A percentile compares a stretch with the other conserved stretches of the same genome.
Evolutionary conservation across 192 early-diverging fungal genomes (phyloP).

Genomic region (Gamsiella multidivaricata): DNA sequence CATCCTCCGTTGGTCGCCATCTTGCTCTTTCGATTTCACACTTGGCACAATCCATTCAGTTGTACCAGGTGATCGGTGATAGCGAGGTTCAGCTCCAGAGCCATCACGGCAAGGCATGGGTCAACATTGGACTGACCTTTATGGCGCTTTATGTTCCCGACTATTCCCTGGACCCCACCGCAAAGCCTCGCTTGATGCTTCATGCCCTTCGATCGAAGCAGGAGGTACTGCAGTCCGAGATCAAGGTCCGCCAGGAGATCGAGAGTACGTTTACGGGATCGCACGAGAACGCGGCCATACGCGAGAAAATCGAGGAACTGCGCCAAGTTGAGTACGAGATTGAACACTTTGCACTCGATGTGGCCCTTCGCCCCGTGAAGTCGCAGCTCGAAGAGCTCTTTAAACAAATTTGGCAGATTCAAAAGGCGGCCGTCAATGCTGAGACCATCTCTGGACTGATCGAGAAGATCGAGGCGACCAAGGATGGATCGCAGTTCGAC

Average conservation of each 20-base stretch:
- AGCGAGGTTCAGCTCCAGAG: constrained; percentile 26
- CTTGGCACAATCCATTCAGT: constrained; percentile 18
- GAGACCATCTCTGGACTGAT: constrained; percentile 59
- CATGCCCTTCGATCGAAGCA: constrained; percentile 70
- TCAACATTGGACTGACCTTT: constrained; percentile 68
- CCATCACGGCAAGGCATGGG: constrained; percentile 67
- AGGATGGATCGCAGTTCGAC: constrained; percentile 57
- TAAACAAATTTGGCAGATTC: constrained; percentile 68
- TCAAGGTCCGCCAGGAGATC: constrained; percentile 66
- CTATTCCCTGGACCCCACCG: constrained; percentile 87
- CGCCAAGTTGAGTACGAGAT: constrained; percentile 49
- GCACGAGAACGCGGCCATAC: constrained; percentile 53
- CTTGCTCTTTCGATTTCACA: constrained; percentile 26
- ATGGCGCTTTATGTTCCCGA: constrained; percentile 80
- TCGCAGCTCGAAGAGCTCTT: constrained; percentile 75
- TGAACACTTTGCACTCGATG: constrained; percentile 50
- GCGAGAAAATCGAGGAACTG: constrained; percentile 39
- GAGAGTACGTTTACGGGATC: constrained; percentile 75
- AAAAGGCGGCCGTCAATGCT: constrained; percentile 62
- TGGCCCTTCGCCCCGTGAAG: constrained; percentile 72
- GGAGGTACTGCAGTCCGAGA: constrained; percentile 59
- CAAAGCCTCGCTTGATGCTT: constrained; percentile 73
- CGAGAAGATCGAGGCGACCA: constrained; percentile 52
- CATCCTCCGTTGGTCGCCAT: constrained; percentile 36
- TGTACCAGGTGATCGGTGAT: constrained; percentile 25